Evolutionary conservation across 2,329 filamentous ascomycete species (phyloP).

Genomic region (Fonsecaea monophora): DNA sequence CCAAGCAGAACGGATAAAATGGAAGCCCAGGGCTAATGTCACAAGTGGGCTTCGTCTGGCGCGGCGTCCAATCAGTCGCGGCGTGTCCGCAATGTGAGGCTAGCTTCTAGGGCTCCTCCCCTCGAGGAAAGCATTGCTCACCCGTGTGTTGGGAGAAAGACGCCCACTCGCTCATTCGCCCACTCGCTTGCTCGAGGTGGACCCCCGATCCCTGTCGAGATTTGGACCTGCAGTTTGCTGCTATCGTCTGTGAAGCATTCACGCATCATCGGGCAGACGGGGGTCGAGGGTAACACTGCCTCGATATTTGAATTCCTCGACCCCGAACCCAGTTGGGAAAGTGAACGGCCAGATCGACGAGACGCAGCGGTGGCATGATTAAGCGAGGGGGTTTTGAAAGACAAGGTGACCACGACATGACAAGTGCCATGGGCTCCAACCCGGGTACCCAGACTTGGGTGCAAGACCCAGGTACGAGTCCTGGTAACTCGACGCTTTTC

Average conservation of each 20-base stretch:
- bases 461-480: not conserved
- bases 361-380: slow-evolving; percentile 4
- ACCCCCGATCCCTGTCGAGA: not conserved
- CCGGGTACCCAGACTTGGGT: not conserved
- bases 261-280: slow-evolving; percentile 11
- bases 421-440: not conserved
- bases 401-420: not conserved
- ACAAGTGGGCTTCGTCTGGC: not conserved
- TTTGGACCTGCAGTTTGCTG: slow-evolving; percentile 16
- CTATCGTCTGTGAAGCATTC: slow-evolving; percentile 15
- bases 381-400: not conserved
- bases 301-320: slow-evolving; percentile 11
- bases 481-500: not conserved
- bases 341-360: slow-evolving; percentile 2
- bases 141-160: not conserved
- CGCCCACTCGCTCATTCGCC: not conserved
- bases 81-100: not conserved
- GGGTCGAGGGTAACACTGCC: slow-evolving; percentile 17
- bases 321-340: not conserved
- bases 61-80: not conserved
- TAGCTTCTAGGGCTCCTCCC: not conserved
- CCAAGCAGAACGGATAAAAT: not conserved
- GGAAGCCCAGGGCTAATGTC: not conserved
- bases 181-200: not conserved
- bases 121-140: not conserved